Conservation (phyloP, 2,329 filamentous ascomycete genomes). For the Xylariaceae sp. region DNA sequence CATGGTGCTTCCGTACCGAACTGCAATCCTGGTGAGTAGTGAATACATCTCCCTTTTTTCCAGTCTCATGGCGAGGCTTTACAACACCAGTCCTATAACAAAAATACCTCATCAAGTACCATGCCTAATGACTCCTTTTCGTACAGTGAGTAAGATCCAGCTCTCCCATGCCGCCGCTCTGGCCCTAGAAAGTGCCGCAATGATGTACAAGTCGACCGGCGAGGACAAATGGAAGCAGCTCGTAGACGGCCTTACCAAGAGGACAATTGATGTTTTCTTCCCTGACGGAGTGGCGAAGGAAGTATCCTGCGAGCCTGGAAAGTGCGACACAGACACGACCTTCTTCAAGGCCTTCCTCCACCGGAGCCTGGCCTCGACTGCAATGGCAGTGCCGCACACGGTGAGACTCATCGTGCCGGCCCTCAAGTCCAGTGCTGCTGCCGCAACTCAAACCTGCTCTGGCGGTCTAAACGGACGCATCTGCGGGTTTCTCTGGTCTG, state of each 20-base stretch:
- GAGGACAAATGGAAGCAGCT: conserved; percentile 43
- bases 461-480: conserved; percentile 31
- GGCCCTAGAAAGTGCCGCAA: conserved; percentile 39
- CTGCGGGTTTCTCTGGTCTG: conserved; percentile 25
- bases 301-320: conserved; percentile 43
- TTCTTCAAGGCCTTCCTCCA: conserved; percentile 53
- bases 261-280: conserved; percentile 34
- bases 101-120: neutral
- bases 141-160: conserved; percentile 28
- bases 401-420: conserved; percentile 31
- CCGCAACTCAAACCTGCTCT: conserved; percentile 35
- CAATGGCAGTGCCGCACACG: conserved; percentile 35
- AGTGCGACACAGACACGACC: conserved; percentile 49
- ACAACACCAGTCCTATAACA: neutral
- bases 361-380: conserved; percentile 41
- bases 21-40: conserved; percentile 34
- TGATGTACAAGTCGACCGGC: conserved; percentile 39
- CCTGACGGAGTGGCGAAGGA: conserved; percentile 45
- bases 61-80: conserved; percentile 21
- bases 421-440: conserved; percentile 35
- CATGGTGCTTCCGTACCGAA: conserved; percentile 39
- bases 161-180: conserved; percentile 45
- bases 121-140: neutral
- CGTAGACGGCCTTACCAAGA: conserved; percentile 42
- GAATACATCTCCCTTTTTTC: neutral